Evolutionary conservation across 2,329 filamentous ascomycete species (phyloP), one percentile per base, ranked within the genome.

Genomic region (Cercospora beticola): DNA sequence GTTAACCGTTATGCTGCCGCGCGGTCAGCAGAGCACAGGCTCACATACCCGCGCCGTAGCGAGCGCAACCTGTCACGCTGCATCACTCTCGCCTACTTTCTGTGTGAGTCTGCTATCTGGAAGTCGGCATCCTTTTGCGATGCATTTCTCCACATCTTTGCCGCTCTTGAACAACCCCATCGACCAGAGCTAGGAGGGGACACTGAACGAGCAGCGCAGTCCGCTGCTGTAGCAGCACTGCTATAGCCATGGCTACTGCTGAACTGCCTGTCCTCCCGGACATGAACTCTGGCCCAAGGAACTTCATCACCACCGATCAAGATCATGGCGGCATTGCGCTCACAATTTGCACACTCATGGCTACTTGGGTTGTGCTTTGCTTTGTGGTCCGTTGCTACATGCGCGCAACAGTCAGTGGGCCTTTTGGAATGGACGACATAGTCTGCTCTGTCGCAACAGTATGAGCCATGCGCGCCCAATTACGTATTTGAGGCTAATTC

Each of bases 241-340:
- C 12, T 33, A 10, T 21, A 46, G 65, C 40, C 49, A 73, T 73
- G 71, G 68, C 71, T 30, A 60, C 67, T 16, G 33, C 66, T 16
- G 56, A 65, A n/a, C 43, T 46, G 31, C 67, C 66, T 23, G 56
- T 36, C n/a, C 66, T 73, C 46, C 71, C 71, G n/a, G 70, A 73
- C 40, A 54, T 73, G 46, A 52, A 70, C 40, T 70, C 70, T 6
- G 73, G 73, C n/a, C 70, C 70, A 23, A 62, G 73, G 56, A 69
- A 66, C 30, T 75, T 74, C 67, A 71, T 71, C 33, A 75, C 72
- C 10, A 73, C 71, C 21, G 63, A 67, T 26, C 61, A 71, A 33
- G 73, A 74, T 33, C 73, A 73, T 71, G 72, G 73, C 63, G 73
- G 73, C 14, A 70, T 75, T 36, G 72, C 72, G 16, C 54, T 74